Evolutionary conservation across 306 rosid species (phyloP).

Genomic region (Sindora glabra): DNA sequence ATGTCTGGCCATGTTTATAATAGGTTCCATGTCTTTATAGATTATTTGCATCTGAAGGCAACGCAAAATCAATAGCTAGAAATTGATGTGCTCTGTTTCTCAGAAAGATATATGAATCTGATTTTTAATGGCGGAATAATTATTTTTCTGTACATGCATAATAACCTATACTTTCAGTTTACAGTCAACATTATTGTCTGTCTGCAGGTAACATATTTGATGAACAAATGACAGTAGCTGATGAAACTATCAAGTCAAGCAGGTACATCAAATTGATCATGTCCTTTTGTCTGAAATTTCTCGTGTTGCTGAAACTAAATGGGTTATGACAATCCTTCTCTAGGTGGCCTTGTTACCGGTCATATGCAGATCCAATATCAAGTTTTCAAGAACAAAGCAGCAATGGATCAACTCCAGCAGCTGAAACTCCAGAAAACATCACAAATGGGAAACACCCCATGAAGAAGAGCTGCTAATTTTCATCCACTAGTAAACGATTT

Average conservation of each 20-base stretch:
- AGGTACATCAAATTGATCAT: slow-evolving; percentile 19
- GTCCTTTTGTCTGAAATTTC: background rate
- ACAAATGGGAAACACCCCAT: slow-evolving; percentile 26
- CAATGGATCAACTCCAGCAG: slow-evolving; percentile 30
- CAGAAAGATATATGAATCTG: background rate
- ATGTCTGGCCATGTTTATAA: background rate
- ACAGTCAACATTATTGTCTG: background rate
- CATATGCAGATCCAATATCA: slow-evolving; percentile 21
- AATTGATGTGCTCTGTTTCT: background rate
- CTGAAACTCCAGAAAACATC: slow-evolving; percentile 15
- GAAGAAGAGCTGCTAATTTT: slow-evolving; percentile 16
- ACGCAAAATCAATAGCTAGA: background rate
- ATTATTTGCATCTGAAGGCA: background rate
- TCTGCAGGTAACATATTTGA: slow-evolving; percentile 34
- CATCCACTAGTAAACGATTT: background rate
- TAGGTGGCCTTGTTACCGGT: slow-evolving; percentile 33
- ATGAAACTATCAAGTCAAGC: slow-evolving; percentile 32
- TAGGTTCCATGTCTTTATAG: background rate
- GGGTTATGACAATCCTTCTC: background rate
- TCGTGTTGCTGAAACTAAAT: slow-evolving; percentile 5
- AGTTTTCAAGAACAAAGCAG: slow-evolving; percentile 30
- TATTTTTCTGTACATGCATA: background rate
- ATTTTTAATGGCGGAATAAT: background rate
- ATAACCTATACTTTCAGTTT: slow-evolving; percentile 2
- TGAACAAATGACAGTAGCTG: slow-evolving; percentile 21